Conservation (phyloP, 495 filamentous ascomycete species). For the Xylona heveae region DNA sequence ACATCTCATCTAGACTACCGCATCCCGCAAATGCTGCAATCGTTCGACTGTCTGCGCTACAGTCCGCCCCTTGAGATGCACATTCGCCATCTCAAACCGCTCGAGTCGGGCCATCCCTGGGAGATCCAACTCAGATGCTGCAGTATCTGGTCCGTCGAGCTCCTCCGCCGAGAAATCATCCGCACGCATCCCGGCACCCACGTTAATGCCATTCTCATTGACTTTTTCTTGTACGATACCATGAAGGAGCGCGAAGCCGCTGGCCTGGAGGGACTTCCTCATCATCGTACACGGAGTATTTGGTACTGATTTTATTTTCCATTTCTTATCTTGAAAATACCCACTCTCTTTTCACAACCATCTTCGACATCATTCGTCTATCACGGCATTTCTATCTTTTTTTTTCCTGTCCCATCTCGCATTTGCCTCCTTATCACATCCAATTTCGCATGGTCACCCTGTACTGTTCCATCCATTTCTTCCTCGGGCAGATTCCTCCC, state of each 20-base stretch:
- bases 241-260: slow-evolving; percentile 60
- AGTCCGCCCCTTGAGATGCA: slow-evolving; percentile 54
- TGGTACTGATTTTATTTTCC: slow-evolving; percentile 59
- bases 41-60: slow-evolving; percentile 63
- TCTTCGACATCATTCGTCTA: too few relatives aligned
- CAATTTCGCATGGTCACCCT: too few relatives aligned
- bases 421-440: too few relatives aligned
- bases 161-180: slow-evolving; percentile 68
- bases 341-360: too few relatives aligned
- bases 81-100: slow-evolving; percentile 34
- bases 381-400: too few relatives aligned
- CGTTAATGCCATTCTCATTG: slow-evolving; percentile 81
- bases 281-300: slow-evolving; percentile 84
- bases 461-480: too few relatives aligned
- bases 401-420: too few relatives aligned
- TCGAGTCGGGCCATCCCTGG: slow-evolving; percentile 55
- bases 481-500: too few relatives aligned
- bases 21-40: slow-evolving; percentile 80
- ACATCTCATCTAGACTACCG: slow-evolving; percentile 47
- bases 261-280: slow-evolving; percentile 36
- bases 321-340: too few relatives aligned
- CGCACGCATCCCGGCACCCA: slow-evolving; percentile 41
- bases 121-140: slow-evolving; percentile 75
- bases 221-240: slow-evolving; percentile 91
- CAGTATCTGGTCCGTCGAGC: slow-evolving; percentile 85